A percentile compares a stretch with the other conserved stretches of the same genome.
Conservation (phyloP, 2,329 filamentous ascomycete species). For the Exophiala oligosperma region DNA sequence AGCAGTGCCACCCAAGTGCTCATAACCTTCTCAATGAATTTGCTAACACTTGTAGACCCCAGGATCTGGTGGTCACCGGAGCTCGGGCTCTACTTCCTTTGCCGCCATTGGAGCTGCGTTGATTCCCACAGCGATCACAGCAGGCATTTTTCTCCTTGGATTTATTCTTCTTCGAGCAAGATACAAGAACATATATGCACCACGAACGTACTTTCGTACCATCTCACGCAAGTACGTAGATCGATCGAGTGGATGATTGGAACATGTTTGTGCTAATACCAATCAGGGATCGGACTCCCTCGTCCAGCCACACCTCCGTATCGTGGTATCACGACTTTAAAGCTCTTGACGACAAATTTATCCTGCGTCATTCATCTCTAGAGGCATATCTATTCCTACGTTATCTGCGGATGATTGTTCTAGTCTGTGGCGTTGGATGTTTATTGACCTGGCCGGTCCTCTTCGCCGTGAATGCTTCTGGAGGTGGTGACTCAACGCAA, state of each 20-base stretch:
- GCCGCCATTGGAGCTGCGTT: conserved; percentile 51
- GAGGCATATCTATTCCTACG: conserved; percentile 91
- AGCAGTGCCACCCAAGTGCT: neutral
- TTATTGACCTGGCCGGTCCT: conserved; percentile 84
- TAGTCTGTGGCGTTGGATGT: conserved; percentile 79
- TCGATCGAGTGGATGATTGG: neutral
- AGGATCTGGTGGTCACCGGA: conserved; percentile 21
- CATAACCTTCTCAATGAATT: neutral
- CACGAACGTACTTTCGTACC: conserved; percentile 36
- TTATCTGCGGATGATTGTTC: conserved; percentile 74
- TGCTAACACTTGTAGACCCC: conserved; percentile 10
- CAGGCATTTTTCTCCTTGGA: conserved; percentile 43
- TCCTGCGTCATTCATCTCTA: conserved; percentile 87
- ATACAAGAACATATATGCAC: conserved; percentile 49
- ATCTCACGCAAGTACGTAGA: conserved; percentile 36
- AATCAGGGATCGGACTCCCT: conserved; percentile 27
- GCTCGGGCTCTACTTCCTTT: conserved; percentile 47
- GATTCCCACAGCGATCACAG: conserved; percentile 46
- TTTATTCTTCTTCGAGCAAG: conserved; percentile 50
- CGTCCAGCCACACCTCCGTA: conserved; percentile 19
- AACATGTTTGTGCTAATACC: neutral
- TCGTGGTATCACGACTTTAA: conserved; percentile 43
- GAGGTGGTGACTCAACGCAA: conserved; percentile 65
- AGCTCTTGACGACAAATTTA: conserved; percentile 67
- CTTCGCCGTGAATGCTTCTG: conserved; percentile 86